Percentiles rank a stretch among this genome's conserved stretches.
Evolutionary conservation across 352 stramenopile species (phyloP).

Genomic region (Pythium sp.): DNA sequence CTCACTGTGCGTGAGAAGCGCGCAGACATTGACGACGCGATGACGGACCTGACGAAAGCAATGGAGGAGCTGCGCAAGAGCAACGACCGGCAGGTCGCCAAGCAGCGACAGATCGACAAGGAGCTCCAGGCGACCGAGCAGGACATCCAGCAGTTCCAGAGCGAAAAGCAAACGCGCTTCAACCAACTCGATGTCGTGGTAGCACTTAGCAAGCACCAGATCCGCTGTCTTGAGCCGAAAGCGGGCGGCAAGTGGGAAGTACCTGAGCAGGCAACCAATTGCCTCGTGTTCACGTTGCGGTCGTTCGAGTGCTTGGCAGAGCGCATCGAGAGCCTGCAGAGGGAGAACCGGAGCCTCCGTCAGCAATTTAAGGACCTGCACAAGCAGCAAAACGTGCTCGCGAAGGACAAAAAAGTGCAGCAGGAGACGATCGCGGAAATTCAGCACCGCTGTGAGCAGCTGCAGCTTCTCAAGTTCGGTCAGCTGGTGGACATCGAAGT

Average conservation of each 20-base stretch:
- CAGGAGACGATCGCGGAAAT: constrained; percentile 63
- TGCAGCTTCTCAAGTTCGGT: constrained; percentile 82
- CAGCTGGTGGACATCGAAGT: constrained; percentile 83
- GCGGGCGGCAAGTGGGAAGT: constrained; percentile 31
- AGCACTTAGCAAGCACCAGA: constrained; percentile 67
- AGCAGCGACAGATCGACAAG: constrained; percentile 91
- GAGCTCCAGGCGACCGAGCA: constrained; percentile 83
- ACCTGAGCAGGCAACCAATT: constrained; percentile 43
- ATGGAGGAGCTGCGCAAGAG: constrained; percentile 88
- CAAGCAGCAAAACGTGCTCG: constrained; percentile 79
- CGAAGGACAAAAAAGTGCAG: constrained; percentile 77
- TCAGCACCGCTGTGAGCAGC: constrained; percentile 66
- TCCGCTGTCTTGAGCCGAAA: constrained; percentile 52
- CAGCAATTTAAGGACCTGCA: constrained; percentile 89
- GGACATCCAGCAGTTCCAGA: constrained; percentile 91
- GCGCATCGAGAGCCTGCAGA: constrained; percentile 78
- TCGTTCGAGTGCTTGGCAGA: constrained; percentile 58
- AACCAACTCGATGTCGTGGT: constrained; percentile 87
- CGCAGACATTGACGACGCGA: constrained; percentile 88
- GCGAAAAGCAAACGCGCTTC: constrained; percentile 92
- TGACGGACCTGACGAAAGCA: constrained; percentile 80
- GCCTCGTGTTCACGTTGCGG: constrained; percentile 72
- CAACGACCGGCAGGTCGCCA: constrained; percentile 78
- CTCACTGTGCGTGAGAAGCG: constrained; percentile 90
- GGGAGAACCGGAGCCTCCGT: constrained; percentile 83